phyloP scores from a whole-genome alignment of 306 rosid genomes.

The Psophocarpus tetragonolobus region DNA sequence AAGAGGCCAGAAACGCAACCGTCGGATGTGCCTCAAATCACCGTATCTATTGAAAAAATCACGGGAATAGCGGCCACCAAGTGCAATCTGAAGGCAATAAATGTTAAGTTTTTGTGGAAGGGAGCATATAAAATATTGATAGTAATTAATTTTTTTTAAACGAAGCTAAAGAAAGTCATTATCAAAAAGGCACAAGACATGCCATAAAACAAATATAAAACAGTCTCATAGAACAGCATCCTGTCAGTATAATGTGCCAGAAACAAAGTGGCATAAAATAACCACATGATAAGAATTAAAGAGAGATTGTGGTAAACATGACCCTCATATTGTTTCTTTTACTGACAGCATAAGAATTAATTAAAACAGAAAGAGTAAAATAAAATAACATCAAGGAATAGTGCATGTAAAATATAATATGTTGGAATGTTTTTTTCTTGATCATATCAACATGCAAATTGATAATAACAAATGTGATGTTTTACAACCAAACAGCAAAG shows the following conservation, averaged over 20 bases:
- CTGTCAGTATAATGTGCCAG: no score
- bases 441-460: neutral
- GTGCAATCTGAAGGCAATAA: constrained; percentile 69
- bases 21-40: constrained; percentile 89
- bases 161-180: no score
- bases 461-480: neutral
- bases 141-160: no score
- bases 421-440: neutral
- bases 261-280: no score
- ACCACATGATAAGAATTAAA: no score
- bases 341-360: neutral
- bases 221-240: no score
- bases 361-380: neutral
- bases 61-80: constrained; percentile 97
- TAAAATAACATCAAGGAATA: neutral
- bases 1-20: constrained; percentile 94
- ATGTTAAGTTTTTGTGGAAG: constrained; percentile 6
- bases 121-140: neutral
- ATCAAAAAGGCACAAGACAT: no score
- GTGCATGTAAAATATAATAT: neutral
- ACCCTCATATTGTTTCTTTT: neutral
- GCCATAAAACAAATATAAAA: no score
- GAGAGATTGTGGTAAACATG: neutral
- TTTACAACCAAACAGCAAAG: constrained; percentile 5
- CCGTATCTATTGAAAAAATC: constrained; percentile 90